Conservation (phyloP, 163 green algal genomes). For the Chlorella variabilis region DNA sequence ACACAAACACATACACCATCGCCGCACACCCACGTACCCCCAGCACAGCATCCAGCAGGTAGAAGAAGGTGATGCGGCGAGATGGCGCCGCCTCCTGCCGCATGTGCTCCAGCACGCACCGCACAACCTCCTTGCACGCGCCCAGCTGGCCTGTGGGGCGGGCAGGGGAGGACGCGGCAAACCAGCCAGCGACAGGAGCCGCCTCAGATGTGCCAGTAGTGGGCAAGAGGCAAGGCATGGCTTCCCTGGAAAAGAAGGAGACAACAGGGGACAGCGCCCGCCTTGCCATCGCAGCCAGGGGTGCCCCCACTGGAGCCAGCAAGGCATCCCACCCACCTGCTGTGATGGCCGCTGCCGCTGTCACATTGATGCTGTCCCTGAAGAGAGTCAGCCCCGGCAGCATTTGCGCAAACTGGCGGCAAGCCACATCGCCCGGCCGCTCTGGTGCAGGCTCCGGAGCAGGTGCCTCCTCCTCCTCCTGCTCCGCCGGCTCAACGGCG, state of each 20-base stretch:
- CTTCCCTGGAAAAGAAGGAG: no score
- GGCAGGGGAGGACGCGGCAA: background rate
- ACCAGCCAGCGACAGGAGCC: no score
- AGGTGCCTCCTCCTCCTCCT: background rate
- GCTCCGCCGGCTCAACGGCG: background rate
- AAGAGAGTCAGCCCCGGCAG: background rate
- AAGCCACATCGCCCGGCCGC: background rate
- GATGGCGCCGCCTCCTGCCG: background rate
- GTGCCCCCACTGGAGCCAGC: background rate
- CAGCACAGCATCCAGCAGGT: conserved; percentile 34
- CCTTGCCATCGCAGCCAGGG: no score
- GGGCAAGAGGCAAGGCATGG: no score
- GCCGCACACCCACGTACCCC: background rate
- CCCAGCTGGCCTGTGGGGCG: conserved; percentile 17
- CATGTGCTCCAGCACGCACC: conserved; percentile 32
- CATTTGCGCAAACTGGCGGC: conserved; percentile 11
- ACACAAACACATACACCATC: background rate
- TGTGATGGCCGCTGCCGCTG: background rate
- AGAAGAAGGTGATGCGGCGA: conserved; percentile 17
- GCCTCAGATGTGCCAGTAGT: no score
- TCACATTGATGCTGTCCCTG: background rate
- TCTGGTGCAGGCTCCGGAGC: background rate
- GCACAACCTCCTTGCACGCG: conserved; percentile 21
- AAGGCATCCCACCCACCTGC: conserved; percentile 2
- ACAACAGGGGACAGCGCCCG: no score